These are phyloP conservation scores for Chlorella sp. DNA, from an alignment of 139 green algal genomes.

Conservation along the genomic window DNA sequence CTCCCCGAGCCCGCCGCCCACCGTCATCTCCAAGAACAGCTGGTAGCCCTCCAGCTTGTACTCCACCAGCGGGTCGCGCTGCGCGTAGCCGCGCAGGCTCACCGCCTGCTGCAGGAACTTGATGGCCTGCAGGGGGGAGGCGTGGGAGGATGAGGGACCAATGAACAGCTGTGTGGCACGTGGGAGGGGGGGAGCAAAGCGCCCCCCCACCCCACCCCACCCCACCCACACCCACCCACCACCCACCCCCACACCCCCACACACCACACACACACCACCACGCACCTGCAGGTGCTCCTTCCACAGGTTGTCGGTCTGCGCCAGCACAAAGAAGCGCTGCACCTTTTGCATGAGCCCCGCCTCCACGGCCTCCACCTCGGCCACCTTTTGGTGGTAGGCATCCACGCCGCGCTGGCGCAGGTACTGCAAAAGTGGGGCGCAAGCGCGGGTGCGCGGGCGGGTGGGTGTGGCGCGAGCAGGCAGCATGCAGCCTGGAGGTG, in stretches of 20 bases:
- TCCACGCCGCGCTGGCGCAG: constrained; percentile 61
- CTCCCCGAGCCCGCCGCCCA: no score
- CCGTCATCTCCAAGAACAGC: constrained; percentile 88
- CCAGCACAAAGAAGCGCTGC: constrained; percentile 90
- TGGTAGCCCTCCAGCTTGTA: constrained; percentile 99
- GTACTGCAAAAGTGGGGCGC: no score
- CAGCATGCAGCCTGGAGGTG: no score
- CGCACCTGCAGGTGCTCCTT: constrained; percentile 98
- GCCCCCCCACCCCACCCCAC: no score
- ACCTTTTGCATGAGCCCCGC: constrained; percentile 73
- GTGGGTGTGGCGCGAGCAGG: neutral
- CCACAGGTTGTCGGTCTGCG: constrained; percentile 95
- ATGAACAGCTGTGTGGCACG: no score
- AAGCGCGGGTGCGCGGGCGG: no score
- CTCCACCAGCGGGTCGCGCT: constrained; percentile 96
- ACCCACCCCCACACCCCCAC: no score
- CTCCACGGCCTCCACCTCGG: constrained; percentile 77
- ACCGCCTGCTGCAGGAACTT: constrained; percentile 98
- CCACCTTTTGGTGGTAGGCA: constrained; percentile 80
- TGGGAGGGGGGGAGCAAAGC: no score
- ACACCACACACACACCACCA: no score
- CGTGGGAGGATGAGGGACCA: no score
- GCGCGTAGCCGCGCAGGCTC: constrained; percentile 85
- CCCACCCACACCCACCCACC: no score
- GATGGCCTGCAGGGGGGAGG: no score